Conservation (phyloP, 129 eudicot species). For the Flaveria brownii region DNA sequence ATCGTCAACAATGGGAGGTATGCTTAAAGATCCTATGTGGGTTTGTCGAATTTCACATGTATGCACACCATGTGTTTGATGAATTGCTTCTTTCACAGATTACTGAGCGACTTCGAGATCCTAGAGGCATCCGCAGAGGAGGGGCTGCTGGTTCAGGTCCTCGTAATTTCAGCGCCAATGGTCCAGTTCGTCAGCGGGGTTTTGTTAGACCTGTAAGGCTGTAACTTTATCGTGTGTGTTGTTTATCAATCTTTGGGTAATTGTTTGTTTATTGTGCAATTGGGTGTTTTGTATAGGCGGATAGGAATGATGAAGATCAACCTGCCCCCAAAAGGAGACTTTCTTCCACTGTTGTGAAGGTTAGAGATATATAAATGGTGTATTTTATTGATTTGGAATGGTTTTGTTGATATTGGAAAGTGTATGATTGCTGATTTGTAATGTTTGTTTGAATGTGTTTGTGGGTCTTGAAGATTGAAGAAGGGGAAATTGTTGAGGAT, state of each 20-base stretch:
- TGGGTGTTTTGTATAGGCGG: constrained; percentile 53
- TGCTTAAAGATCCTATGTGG: background rate
- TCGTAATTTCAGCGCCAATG: constrained; percentile 54
- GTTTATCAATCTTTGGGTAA: background rate
- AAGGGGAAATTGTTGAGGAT: constrained; percentile 74
- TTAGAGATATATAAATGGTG: constrained; percentile 21
- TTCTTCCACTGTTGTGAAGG: constrained; percentile 96
- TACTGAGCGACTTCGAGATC: constrained; percentile 91
- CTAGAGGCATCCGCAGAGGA: constrained; percentile 92
- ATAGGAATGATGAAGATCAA: constrained; percentile 77
- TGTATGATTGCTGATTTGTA: background rate
- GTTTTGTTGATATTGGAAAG: too few species aligned
- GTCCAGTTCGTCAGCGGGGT: constrained; percentile 77
- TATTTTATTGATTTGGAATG: background rate
- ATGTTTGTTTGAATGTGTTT: constrained; percentile 1
- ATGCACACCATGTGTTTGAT: constrained; percentile 19
- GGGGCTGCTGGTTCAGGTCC: constrained; percentile 63
- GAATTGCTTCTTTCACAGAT: constrained; percentile 41
- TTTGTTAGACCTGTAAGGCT: constrained; percentile 70
- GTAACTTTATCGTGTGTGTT: background rate
- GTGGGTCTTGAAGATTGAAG: constrained; percentile 56
- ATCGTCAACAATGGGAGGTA: constrained; percentile 92
- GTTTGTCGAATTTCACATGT: background rate
- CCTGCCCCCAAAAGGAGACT: constrained; percentile 82
- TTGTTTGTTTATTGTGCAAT: background rate